Conservation (phyloP, 108 stramenopile species). For the Cyclotella sp. region DNA sequence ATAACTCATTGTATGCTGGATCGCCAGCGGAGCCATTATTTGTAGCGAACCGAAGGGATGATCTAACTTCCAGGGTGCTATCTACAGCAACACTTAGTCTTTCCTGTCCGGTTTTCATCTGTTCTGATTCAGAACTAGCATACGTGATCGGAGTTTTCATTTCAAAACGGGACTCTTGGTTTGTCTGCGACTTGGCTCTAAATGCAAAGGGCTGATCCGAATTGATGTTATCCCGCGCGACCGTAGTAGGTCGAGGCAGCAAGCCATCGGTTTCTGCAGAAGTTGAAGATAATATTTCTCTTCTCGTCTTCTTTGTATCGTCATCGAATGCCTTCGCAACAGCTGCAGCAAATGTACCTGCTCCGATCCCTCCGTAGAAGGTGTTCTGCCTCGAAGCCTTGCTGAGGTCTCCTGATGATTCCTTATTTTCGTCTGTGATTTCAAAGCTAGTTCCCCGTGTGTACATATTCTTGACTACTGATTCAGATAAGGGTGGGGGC, state of each 20-base stretch:
- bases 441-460: neutral
- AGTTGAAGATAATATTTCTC: neutral
- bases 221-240: neutral
- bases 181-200: neutral
- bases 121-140: neutral
- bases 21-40: neutral
- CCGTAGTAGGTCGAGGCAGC: neutral
- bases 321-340: neutral
- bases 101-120: neutral
- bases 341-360: neutral
- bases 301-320: neutral
- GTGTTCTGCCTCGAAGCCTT: neutral
- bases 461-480: neutral
- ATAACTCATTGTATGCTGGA: neutral
- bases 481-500: neutral
- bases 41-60: neutral
- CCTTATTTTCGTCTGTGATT: neutral
- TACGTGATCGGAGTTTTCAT: neutral
- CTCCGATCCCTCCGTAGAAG: neutral
- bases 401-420: neutral
- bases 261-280: neutral
- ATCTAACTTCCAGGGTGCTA: neutral
- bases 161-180: neutral
- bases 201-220: constrained; percentile 2
- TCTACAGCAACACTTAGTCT: constrained; percentile 5